A percentile compares a stretch with the other conserved stretches of the same genome.
Conservation (phyloP, 257 asterid species). For the Forsythia suspensa region DNA sequence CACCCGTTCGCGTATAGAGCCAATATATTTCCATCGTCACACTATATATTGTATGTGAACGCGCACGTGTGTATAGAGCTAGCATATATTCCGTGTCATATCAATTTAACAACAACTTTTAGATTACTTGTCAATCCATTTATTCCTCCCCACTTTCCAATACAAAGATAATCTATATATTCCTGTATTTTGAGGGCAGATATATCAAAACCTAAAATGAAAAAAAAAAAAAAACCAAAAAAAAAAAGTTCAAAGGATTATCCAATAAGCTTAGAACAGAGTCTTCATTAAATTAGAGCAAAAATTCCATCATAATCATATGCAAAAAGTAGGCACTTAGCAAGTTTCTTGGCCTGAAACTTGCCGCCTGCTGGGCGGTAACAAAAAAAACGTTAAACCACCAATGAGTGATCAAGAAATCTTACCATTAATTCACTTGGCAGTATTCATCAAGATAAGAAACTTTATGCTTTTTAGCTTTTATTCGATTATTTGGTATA, state of each 20-base stretch:
- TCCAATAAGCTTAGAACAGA: slow-evolving; percentile 2
- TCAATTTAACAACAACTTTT: background rate
- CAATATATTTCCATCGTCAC: too few relatives aligned
- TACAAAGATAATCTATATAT: slow-evolving; percentile 5
- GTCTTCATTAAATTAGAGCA: background rate
- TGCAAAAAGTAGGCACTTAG: background rate
- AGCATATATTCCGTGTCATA: background rate
- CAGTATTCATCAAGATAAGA: background rate
- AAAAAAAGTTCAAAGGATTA: background rate
- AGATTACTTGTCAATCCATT: slow-evolving; percentile 4
- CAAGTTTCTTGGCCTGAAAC: background rate
- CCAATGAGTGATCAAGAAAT: background rate
- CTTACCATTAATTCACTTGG: background rate
- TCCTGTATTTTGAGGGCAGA: background rate
- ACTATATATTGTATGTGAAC: too few relatives aligned
- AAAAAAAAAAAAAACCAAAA: background rate
- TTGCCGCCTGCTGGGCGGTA: background rate
- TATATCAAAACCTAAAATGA: background rate
- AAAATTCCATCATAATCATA: background rate
- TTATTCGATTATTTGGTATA: background rate
- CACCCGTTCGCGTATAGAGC: too few relatives aligned
- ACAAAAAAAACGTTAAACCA: background rate
- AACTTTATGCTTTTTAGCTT: background rate
- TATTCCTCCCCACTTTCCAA: slow-evolving; percentile 4
- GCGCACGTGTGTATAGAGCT: background rate